phyloP scores from a whole-genome alignment of 768 basidiomycete species.

The Suillus plorans region DNA sequence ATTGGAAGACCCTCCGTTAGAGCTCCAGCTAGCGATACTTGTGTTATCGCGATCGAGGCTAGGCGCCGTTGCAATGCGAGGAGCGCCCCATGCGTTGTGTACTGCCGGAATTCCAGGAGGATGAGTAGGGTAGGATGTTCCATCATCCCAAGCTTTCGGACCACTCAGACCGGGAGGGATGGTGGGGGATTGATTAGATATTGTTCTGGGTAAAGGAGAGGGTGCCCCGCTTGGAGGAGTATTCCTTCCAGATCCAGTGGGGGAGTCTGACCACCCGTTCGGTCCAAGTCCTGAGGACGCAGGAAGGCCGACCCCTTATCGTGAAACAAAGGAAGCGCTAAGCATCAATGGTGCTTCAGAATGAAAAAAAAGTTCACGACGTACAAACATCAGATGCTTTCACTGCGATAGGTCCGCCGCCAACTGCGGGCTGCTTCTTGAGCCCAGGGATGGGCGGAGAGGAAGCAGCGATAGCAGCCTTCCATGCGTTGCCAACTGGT shows the following conservation, averaged over 20 bases:
- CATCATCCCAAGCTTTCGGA: constrained; percentile 11
- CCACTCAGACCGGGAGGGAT: constrained; percentile 14
- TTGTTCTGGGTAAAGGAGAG: constrained; percentile 5
- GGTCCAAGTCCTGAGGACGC: background rate
- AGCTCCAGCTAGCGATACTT: constrained; percentile 23
- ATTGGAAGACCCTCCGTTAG: constrained; percentile 17
- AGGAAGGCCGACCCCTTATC: background rate
- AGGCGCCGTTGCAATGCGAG: background rate
- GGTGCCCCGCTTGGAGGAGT: constrained; percentile 15
- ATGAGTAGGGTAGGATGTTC: constrained; percentile 11
- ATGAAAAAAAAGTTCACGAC: constrained; percentile 7
- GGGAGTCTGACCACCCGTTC: constrained; percentile 20
- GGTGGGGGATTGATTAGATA: constrained; percentile 6
- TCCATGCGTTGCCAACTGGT: constrained; percentile 24
- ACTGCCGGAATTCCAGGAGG: constrained; percentile 12
- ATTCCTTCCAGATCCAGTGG: constrained; percentile 13
- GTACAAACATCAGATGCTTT: constrained; percentile 30
- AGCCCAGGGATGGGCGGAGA: background rate
- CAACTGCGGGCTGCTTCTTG: constrained; percentile 24
- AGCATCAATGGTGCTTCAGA: background rate
- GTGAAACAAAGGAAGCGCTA: background rate
- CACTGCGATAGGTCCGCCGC: constrained; percentile 25
- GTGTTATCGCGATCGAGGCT: constrained; percentile 12
- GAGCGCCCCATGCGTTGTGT: constrained; percentile 5
- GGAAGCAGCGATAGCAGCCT: constrained; percentile 10